Percentiles rank a stretch among this genome's conserved stretches.
These are phyloP conservation scores for Fusarium palustre DNA, from an alignment of 2,329 filamentous ascomycete genomes.

Conservation along the genomic window DNA sequence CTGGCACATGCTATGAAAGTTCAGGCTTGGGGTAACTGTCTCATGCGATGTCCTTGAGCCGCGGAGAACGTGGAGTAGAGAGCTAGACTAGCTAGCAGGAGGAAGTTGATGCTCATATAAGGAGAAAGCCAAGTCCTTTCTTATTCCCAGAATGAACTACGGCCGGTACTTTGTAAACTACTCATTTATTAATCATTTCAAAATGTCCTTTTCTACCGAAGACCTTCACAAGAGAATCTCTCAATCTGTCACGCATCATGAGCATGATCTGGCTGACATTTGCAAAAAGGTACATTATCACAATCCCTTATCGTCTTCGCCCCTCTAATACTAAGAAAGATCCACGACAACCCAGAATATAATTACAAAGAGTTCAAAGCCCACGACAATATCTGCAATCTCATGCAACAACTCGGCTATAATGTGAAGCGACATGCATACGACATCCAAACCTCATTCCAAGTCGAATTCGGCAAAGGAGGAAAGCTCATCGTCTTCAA, in stretches of 20 bases:
- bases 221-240: constrained; percentile 25
- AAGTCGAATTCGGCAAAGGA: constrained; percentile 25
- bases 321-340: background rate
- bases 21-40: background rate
- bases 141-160: background rate
- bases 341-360: constrained; percentile 30
- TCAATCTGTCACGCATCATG: constrained; percentile 26
- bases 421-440: constrained; percentile 23
- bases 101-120: constrained; percentile 12
- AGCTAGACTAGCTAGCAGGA: background rate
- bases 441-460: constrained; percentile 22
- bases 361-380: constrained; percentile 30
- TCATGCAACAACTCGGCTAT: constrained; percentile 19
- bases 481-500: constrained; percentile 34
- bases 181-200: background rate
- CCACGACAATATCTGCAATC: constrained; percentile 25
- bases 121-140: background rate
- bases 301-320: fast-evolving
- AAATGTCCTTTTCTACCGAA: background rate
- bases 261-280: constrained; percentile 24
- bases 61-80: background rate
- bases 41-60: background rate
- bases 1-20: background rate
- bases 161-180: background rate
- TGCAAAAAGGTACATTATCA: constrained; percentile 23